Evolutionary conservation across 257 asterid species (phyloP), one percentile per base, ranked within the genome.

Genomic region (Salvia hispanica): DNA sequence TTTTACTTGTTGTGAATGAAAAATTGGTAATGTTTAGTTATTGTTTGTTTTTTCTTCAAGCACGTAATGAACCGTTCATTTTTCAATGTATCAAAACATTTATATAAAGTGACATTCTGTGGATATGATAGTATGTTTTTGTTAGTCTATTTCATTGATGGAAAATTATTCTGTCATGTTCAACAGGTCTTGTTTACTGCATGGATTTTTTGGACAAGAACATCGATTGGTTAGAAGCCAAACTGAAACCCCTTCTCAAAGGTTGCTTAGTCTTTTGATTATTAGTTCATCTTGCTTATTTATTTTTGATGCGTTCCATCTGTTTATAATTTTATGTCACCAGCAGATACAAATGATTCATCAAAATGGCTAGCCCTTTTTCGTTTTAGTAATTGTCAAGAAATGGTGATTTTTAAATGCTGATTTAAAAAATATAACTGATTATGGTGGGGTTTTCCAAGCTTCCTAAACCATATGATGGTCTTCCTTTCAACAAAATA

Each of bases 151-250:
- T 18, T 58, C 66, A 72, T 10, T 67, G 39, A 36, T 40, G 57
- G 68, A 50, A 52, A 48, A 53, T 39, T 34, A 47, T 42, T 71
- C 31, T 28, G 43, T 64, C 51, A 45, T 77, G 54, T 55, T 47
- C 64, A 74, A n/a, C 77, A 91, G 97, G 99, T 62, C 95, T 94
- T 58, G 82, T 94, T 9, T 91, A 91, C 78, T 94, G 99, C 86
- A 94, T 94, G 97, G 92, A 94, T 76, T 94, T 84, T 80, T 78
- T 94, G 85, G 96, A 85, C 87, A 88, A 84, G 86, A 94, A 94
- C 80, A 84, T 90, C 11, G 97, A 91, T 75, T 94, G 97, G 99
- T 72, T 94, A 57, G 88, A 93, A 73, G 79, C 91, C 81, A 90
- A 80, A 70, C 82, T 93, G 80, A 79, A 83, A 78, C 95, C 97